Evolutionary conservation across 345 rosid species (phyloP), one percentile per base, ranked within the genome.

Genomic region (Corchorus capsularis): DNA sequence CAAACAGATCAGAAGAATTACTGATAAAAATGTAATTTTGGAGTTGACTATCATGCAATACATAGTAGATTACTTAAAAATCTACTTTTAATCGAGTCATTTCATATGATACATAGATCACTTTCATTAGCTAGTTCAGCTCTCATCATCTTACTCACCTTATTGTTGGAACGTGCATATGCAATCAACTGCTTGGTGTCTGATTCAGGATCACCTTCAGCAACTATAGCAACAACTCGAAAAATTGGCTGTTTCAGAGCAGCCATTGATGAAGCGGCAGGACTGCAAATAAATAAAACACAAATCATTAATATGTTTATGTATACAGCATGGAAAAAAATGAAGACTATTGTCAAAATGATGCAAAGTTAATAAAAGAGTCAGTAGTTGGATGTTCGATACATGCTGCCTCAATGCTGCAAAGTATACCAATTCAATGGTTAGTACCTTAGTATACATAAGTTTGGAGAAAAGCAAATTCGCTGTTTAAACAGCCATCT

Each of bases 141-240:
- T 78, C 7, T 61, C 64, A 79, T 46, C 67, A 76, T 43, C 52
- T 39, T 63, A 35, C 74, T 67, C 75, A 86, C 99, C 95, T 95
- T 95, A 80, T 95, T 95, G 88, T 95, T 95, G 47, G 98, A 86
- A 56, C 93, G 96, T 77, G 99, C 99, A 80, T 82, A 95, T 55
- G 93, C 90, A 85, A 95, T 90, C 85, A 95, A 81, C 69, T 95
- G 94, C 76, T 95, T 95, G 82, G 99, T 78, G 82, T 95, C 98
- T 5, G 96, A 87, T 84, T 95, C 98, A 2, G 99, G 98, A 86
- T 93, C 98, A 83, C 99, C 99, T 89, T 95, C 99, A 45, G 99
- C 99, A 74, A 95, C 93, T 68, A 95, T 95, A 73, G 98, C 98
- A 62, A 93, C 97, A 45, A 95, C 94, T 78, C 96, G 88, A 69